Base-by-base conservation (phyloP, 2,329 filamentous ascomycete genomes). In the Paraphoma sp. region DNA sequence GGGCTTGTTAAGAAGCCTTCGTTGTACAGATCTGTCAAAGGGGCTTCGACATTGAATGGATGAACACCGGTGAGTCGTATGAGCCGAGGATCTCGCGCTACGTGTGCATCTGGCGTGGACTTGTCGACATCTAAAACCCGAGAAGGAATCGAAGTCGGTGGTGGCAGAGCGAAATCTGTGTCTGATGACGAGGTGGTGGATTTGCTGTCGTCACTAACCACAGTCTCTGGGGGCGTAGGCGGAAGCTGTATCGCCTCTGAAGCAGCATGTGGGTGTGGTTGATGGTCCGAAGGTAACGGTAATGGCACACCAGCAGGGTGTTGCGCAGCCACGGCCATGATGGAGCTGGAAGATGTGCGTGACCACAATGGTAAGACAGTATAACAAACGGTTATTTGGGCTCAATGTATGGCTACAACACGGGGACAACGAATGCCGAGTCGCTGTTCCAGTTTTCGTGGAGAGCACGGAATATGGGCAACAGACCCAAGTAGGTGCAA, bases 11-110 rank as follows among this genome's bases (percentile, higher is more conserved):
- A 80, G 71, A 97, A 97, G 0, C 93, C 92, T 79, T 87, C 82
- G 55, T 94, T 84, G 76, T 88, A 97, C 1, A 97, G 81, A 14
- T 87, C 87, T 52, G 86, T 91, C 8, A 97, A 79, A 0, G 93
- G 93, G 9, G 93, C 85, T 77, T 97, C 93, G 47, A 91, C 89
- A 67, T 97, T 97, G 81, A 96, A 96, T 1, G 93, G 93, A 75
- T 97, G 93, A 6, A 91, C 85, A 23, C 93, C 93, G 10, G 93
- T 97, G 12, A 97, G 81, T 48, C 93, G 86, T 62, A 97, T 95
- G 14, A 97, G 81, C 41, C 93, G 85, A 1, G 89, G 82, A 77
- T 97, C 93, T 73, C 93, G 84, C 18, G 88, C 83, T 17, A 97
- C 90, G 80, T 94, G 91, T 63, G 78, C 81, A 71, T 97, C 93